These are phyloP conservation scores for Neolentinus lepideus DNA, from an alignment of 1,284 basidiomycete genomes.

Conservation along the genomic window DNA sequence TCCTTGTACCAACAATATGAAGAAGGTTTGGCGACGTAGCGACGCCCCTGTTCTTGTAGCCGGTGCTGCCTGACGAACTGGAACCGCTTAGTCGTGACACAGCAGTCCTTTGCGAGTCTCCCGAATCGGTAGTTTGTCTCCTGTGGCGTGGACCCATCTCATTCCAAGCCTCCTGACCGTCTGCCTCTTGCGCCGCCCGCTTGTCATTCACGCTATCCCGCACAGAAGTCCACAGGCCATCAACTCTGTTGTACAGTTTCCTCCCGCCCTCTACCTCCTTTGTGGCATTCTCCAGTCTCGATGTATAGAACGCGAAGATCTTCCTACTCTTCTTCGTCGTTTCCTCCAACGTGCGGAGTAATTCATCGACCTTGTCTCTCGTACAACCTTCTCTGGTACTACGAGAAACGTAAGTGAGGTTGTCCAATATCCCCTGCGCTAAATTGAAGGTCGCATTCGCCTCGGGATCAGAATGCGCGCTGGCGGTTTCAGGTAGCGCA, in stretches of 20 bases:
- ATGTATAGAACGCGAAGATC: slow-evolving; percentile 4
- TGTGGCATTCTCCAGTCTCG: slow-evolving; percentile 40
- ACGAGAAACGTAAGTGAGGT: neutral
- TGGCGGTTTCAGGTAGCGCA: neutral
- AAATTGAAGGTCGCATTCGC: neutral
- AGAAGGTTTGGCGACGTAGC: neutral
- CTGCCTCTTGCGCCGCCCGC: slow-evolving; percentile 14
- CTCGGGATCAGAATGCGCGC: neutral
- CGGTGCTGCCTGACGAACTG: neutral
- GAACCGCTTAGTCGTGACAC: slow-evolving; percentile 15
- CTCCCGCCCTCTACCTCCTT: slow-evolving; percentile 42
- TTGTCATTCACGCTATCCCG: slow-evolving; percentile 36
- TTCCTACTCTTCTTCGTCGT: neutral
- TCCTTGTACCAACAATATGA: neutral
- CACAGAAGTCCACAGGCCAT: slow-evolving; percentile 27
- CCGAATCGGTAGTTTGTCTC: slow-evolving; percentile 21
- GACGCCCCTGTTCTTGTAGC: neutral
- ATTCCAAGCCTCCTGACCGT: slow-evolving; percentile 7
- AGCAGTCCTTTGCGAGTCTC: slow-evolving; percentile 19
- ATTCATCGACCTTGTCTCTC: neutral
- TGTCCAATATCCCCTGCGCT: neutral
- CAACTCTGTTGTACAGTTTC: slow-evolving; percentile 25
- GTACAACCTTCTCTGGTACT: neutral
- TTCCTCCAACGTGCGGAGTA: neutral
- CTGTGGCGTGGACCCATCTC: slow-evolving; percentile 6